These are phyloP conservation scores for Tarenaya hassleriana DNA, from an alignment of 345 rosid species.

Conservation along the genomic window DNA sequence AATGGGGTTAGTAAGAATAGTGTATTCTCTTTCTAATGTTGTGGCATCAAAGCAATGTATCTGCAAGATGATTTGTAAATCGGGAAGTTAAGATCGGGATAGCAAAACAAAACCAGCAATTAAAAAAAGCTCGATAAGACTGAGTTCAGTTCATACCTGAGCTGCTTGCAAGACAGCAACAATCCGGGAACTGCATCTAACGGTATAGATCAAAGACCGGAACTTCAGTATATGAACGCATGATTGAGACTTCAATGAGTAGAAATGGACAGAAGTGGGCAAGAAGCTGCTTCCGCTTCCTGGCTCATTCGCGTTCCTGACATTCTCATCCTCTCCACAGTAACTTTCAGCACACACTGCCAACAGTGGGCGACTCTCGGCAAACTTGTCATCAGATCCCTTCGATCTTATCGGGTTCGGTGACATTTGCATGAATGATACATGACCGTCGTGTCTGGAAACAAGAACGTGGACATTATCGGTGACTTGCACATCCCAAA, in stretches of 20 bases:
- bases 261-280: slow-evolving; percentile 59
- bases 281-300: slow-evolving; percentile 33
- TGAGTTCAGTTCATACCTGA: slow-evolving; percentile 82
- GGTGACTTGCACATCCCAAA: slow-evolving; percentile 94
- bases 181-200: slow-evolving; percentile 85
- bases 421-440: slow-evolving; percentile 76
- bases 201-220: slow-evolving; percentile 64
- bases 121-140: not conserved
- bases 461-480: slow-evolving; percentile 70
- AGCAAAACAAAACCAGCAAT: slow-evolving; percentile 1
- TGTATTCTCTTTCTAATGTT: slow-evolving; percentile 56
- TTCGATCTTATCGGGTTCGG: slow-evolving; percentile 46
- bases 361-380: slow-evolving; percentile 60
- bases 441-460: slow-evolving; percentile 72
- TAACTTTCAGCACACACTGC: slow-evolving; percentile 59
- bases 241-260: slow-evolving; percentile 76
- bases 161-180: slow-evolving; percentile 72
- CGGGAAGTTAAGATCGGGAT: slow-evolving; percentile 6
- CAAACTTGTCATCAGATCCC: slow-evolving; percentile 42
- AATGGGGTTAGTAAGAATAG: slow-evolving; percentile 63
- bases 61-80: slow-evolving; percentile 41
- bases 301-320: slow-evolving; percentile 33
- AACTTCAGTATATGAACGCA: slow-evolving; percentile 67
- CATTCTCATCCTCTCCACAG: slow-evolving; percentile 40
- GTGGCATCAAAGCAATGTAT: slow-evolving; percentile 71